Base-by-base conservation (phyloP, 768 basidiomycete species). In the Pisolithus sp. region DNA sequence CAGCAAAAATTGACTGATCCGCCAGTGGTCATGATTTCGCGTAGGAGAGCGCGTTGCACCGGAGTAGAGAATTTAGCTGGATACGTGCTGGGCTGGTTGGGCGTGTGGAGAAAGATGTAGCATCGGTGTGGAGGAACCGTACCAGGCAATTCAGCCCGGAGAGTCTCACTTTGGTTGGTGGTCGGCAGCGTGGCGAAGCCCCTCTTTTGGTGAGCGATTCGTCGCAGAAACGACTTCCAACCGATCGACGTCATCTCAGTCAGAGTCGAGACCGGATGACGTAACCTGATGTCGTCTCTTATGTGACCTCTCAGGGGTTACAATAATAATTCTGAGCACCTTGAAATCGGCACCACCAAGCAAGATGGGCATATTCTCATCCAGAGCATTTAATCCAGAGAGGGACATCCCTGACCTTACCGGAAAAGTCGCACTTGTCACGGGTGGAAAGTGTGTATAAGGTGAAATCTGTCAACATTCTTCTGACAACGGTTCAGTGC, bases 1-100 rank as follows among this genome's bases (percentile, higher is more conserved):
- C 79, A 85, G 17, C 78, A 73, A 59, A 83, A 81, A 63, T 86
- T 87, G 55, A 83, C 79, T 2, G 76, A 53, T 5, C 76, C 82
- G 7, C 80, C 79, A 73, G 73, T 79, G 59, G 70, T 68, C 30
- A 63, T 58, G 7, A 71, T 69, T 18, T 68, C 68, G 9, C 76
- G 62, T 50, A 76, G 74, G 36, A 87, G 68, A 9, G 71, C 74
- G 17, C 76, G 72, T 40, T 81, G 78, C 1, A 86, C 53, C 2
- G 75, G 68, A 0, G 82, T 78, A 2, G 72, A 65, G 26, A 74
- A 62, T 20, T 72, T 73, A 30, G 74, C 58, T 2, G 82, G 76
- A 56, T 80, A 84, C 10, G 62, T 48, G 8, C 71, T 58, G 0
- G 83, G 83, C 6, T 82, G 74, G 6, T 71, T 59, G 1, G 65